Conservation (phyloP, 2,329 filamentous ascomycete species). For the Ophiosphaerella korrae region DNA sequence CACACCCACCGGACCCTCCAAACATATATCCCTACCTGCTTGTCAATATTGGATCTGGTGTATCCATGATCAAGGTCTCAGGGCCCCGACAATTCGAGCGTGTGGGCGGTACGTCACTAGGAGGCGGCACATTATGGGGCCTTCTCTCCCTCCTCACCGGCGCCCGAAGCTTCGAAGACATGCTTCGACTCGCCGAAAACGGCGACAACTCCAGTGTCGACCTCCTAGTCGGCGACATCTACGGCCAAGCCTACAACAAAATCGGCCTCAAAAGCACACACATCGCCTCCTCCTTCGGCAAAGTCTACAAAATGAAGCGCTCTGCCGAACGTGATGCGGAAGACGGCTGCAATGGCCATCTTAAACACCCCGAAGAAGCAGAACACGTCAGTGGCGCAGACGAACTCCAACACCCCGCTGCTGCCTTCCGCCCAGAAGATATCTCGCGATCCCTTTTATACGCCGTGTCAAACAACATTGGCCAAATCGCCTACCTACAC, state of each 20-base stretch:
- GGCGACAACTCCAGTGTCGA: constrained; percentile 94
- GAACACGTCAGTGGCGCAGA: constrained; percentile 39
- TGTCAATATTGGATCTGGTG: constrained; percentile 96
- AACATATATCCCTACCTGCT: constrained; percentile 91
- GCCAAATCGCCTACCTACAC: constrained; percentile 96
- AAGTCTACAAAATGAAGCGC: constrained; percentile 91
- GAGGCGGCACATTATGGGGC: constrained; percentile 97
- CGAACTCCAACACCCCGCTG: constrained; percentile 44
- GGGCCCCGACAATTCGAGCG: constrained; percentile 85
- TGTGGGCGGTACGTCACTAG: constrained; percentile 91
- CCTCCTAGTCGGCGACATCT: constrained; percentile 97
- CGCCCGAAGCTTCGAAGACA: constrained; percentile 95
- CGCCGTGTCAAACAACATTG: constrained; percentile 94
- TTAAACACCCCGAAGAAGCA: constrained; percentile 43
- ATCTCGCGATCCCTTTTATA: constrained; percentile 91
- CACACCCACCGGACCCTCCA: constrained; percentile 66
- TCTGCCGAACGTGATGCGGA: constrained; percentile 80
- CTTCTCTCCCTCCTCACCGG: constrained; percentile 88
- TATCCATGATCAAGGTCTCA: constrained; percentile 96
- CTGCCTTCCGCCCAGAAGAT: constrained; percentile 76
- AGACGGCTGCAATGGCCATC: constrained; percentile 64
- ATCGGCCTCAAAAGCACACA: constrained; percentile 95
- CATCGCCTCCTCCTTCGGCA: constrained; percentile 95
- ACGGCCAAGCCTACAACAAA: constrained; percentile 93
- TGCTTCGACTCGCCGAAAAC: constrained; percentile 87